phyloP scores from a whole-genome alignment of 2,329 filamentous ascomycete species.

The Penicillium sclerotigenum region DNA sequence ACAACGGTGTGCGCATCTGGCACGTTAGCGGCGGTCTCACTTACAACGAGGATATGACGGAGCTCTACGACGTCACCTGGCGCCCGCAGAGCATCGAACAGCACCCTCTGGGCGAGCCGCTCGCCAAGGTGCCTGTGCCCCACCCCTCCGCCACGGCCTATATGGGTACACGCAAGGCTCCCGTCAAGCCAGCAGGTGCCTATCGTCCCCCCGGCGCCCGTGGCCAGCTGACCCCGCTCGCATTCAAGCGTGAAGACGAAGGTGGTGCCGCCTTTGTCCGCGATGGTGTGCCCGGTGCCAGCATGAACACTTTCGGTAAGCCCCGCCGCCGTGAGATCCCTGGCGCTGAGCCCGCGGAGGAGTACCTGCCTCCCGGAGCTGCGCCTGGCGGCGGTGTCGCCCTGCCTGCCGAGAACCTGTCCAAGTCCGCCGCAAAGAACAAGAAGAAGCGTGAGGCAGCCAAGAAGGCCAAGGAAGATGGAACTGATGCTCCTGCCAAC shows the following conservation, averaged over 20 bases:
- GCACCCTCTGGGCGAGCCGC: slow-evolving; percentile 65
- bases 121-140: slow-evolving; percentile 70
- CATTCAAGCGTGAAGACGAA: slow-evolving; percentile 97
- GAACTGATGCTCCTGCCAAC: slow-evolving; percentile 39
- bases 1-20: slow-evolving; percentile 95
- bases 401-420: slow-evolving; percentile 67
- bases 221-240: slow-evolving; percentile 80
- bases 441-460: slow-evolving; percentile 97
- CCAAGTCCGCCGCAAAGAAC: slow-evolving; percentile 86
- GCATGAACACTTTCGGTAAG: slow-evolving; percentile 75
- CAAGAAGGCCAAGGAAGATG: slow-evolving; percentile 73
- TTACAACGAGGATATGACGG: slow-evolving; percentile 93
- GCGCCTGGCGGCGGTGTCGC: slow-evolving; percentile 64
- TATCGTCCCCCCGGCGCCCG: slow-evolving; percentile 93
- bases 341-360: slow-evolving; percentile 72
- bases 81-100: slow-evolving; percentile 66
- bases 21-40: slow-evolving; percentile 83
- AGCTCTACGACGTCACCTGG: slow-evolving; percentile 90
- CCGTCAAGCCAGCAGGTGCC: slow-evolving; percentile 93
- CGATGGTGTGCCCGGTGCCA: slow-evolving; percentile 65
- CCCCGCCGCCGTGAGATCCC: slow-evolving; percentile 74
- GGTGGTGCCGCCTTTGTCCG: slow-evolving; percentile 84
- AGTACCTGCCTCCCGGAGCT: slow-evolving; percentile 64
- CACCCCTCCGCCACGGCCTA: slow-evolving; percentile 81
- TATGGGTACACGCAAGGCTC: slow-evolving; percentile 83